Conservation (phyloP, 2,329 filamentous ascomycete species). For the Colletotrichum horii region DNA sequence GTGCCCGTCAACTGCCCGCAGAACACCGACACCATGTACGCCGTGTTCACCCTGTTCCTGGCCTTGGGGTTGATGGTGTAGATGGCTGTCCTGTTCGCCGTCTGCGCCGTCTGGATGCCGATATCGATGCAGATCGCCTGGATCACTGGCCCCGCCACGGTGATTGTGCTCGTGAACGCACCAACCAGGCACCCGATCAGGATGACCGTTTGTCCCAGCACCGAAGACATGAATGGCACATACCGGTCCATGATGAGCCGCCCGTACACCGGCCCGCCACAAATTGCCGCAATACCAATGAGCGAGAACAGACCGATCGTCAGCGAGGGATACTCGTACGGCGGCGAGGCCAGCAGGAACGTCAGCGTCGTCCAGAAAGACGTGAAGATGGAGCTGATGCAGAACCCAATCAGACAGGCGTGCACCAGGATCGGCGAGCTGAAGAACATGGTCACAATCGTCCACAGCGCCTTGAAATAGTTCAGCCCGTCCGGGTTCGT, state of each 20-base stretch:
- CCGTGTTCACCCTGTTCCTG: slow-evolving; percentile 79
- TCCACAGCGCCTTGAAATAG: slow-evolving; percentile 70
- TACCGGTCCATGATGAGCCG: slow-evolving; percentile 73
- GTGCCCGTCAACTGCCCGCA: slow-evolving; percentile 77
- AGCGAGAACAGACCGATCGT: slow-evolving; percentile 80
- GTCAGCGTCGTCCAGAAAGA: slow-evolving; percentile 72
- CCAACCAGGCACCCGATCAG: slow-evolving; percentile 69
- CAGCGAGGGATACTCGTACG: slow-evolving; percentile 71
- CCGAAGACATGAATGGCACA: slow-evolving; percentile 69
- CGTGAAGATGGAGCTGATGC: slow-evolving; percentile 57
- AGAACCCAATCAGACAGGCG: slow-evolving; percentile 69
- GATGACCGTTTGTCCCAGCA: slow-evolving; percentile 65
- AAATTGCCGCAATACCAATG: slow-evolving; percentile 74
- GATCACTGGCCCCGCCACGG: slow-evolving; percentile 73
- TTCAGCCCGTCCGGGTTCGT: slow-evolving; percentile 70
- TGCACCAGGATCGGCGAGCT: slow-evolving; percentile 74
- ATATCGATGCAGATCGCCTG: slow-evolving; percentile 75
- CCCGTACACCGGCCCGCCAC: slow-evolving; percentile 72
- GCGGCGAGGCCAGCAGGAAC: slow-evolving; percentile 74
- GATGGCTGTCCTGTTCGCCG: slow-evolving; percentile 74
- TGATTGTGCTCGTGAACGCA: slow-evolving; percentile 69
- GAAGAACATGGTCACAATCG: slow-evolving; percentile 67
- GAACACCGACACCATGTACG: slow-evolving; percentile 80
- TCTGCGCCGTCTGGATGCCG: slow-evolving; percentile 75
- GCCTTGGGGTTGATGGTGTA: slow-evolving; percentile 74